phyloP scores from a whole-genome alignment of 75 land plant species.

The Gnetum montanum region DNA sequence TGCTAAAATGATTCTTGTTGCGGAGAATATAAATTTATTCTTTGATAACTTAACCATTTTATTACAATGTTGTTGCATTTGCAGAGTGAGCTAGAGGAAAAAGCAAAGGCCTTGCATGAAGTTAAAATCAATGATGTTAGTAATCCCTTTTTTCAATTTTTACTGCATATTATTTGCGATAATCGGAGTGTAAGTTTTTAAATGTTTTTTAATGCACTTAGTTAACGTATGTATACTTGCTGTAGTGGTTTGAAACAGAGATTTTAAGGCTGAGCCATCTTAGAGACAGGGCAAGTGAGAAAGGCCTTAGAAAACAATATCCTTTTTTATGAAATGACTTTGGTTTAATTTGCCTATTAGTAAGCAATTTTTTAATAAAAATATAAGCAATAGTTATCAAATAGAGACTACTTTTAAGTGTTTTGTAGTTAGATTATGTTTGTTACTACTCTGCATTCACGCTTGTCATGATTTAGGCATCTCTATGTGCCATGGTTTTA shows the following conservation, averaged over 20 bases:
- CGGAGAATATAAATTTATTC: too few species aligned
- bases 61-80: conserved; percentile 1
- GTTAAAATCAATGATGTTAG: conserved; percentile 96
- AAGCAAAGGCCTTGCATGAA: conserved; percentile 64
- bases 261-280: conserved; percentile 75
- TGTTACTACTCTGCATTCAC: too few species aligned
- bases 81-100: conserved; percentile 88
- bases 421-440: too few species aligned
- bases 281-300: conserved; percentile 95
- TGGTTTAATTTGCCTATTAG: too few species aligned
- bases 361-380: too few species aligned
- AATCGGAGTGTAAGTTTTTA: background rate
- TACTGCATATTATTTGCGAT: background rate
- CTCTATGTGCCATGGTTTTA: too few species aligned
- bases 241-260: conserved; percentile 93
- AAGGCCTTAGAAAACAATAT: conserved; percentile 95
- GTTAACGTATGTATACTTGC: background rate
- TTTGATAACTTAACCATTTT: too few species aligned
- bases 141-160: conserved; percentile 3
- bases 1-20: too few species aligned
- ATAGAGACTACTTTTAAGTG: too few species aligned
- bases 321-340: too few species aligned
- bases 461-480: too few species aligned
- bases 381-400: too few species aligned
- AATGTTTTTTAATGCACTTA: background rate